Conservation (phyloP, 805 yeast species). For the Candida methanosorbosa region DNA sequence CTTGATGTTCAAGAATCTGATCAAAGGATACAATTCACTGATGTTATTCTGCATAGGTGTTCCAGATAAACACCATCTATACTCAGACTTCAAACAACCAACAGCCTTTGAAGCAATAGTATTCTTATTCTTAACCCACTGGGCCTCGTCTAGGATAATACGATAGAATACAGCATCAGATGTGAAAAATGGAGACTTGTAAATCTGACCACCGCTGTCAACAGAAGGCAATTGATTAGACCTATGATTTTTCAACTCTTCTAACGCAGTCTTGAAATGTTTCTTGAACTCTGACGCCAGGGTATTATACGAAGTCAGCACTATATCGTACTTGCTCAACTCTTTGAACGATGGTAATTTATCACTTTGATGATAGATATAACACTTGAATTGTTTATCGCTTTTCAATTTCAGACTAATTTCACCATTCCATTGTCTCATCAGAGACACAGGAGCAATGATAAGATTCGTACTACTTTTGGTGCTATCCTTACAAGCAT, state of each 20-base stretch:
- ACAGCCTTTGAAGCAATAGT: slow-evolving; percentile 41
- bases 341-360: slow-evolving; percentile 34
- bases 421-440: slow-evolving; percentile 83
- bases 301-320: slow-evolving; percentile 75
- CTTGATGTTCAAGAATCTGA: slow-evolving; percentile 40
- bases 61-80: slow-evolving; percentile 46
- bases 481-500: slow-evolving; percentile 22
- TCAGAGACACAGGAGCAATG: slow-evolving; percentile 85
- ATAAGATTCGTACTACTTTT: slow-evolving; percentile 52
- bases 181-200: slow-evolving; percentile 57
- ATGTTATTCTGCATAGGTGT: slow-evolving; percentile 52
- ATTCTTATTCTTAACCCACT: slow-evolving; percentile 40
- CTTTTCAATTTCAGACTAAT: slow-evolving; percentile 52
- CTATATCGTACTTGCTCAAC: slow-evolving; percentile 54
- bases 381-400: slow-evolving; percentile 34
- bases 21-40: slow-evolving; percentile 43
- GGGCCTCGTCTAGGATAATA: slow-evolving; percentile 49
- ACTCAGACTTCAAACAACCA: slow-evolving; percentile 27
- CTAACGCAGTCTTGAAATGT: slow-evolving; percentile 38
- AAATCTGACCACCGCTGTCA: slow-evolving; percentile 30
- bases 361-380: slow-evolving; percentile 51
- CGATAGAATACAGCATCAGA: slow-evolving; percentile 42
- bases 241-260: slow-evolving; percentile 17
- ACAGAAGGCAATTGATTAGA: slow-evolving; percentile 25
- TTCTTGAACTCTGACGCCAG: slow-evolving; percentile 68